Base-by-base conservation (phyloP, 2,329 filamentous ascomycete species). In the Cordyceps fumosorosea region DNA sequence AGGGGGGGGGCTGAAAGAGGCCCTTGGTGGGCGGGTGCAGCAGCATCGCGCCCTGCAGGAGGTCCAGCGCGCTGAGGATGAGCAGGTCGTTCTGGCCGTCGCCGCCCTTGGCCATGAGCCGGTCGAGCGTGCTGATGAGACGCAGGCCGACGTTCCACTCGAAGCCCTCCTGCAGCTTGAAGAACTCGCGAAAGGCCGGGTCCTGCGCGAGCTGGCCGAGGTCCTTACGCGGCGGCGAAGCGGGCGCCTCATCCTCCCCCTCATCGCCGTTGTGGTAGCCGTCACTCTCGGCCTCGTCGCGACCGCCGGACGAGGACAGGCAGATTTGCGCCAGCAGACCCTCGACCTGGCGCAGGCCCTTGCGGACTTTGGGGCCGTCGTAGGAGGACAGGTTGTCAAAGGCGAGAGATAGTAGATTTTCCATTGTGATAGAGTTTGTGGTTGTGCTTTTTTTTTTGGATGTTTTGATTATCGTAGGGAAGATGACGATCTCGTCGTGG, bases 341-440 rank as follows among this genome's bases (percentile, higher is more conserved):
- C 77, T 98, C 93, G 66, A 98, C 91, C 78, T 97, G 93, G 67
- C 91, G 89, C 67, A 98, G 79, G 57, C 93, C 95, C 78, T 97
- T 98, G 69, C 91, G 89, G 72, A 98, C 90, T 78, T 96, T 96
- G 73, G 84, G 82, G 63, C 88, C 87, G 70, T 97, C 92, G 74
- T 93, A 93, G 55, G 93, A 97, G 64, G 93, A 96, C 67, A 97
- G 88, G 77, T 96, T 96, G 80, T 97, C 93, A 77, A 98, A 98
- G 64, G 93, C 92, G 73, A 96, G 87, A 51, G 91, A 96, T 62
- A 98, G 82, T 32, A 98, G 84, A 58, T 90, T 87, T 79, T 98
- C 95, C 95, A 98, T 98, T 70, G 69, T 75, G 70, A 61, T 55
- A 50, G 59, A 63, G 58, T 64, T 67, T 63, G 55, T 60, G 22